Conservation (phyloP, 176 grass and related monocot genomes). For the Avena eriantha region DNA sequence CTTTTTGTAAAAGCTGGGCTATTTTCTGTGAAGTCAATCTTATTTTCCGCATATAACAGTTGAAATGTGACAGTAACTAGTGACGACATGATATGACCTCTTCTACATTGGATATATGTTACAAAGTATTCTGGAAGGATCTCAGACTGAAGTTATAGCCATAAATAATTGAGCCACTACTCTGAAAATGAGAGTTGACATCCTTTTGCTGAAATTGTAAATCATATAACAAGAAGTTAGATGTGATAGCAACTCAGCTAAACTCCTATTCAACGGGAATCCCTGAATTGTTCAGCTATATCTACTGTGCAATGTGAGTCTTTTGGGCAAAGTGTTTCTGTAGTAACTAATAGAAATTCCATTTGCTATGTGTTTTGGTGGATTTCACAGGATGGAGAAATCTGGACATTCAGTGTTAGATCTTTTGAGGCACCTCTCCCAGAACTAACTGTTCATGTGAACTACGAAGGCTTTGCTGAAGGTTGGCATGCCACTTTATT, state of each 20-base stretch:
- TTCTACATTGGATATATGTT: background rate
- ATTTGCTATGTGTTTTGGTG: slow-evolving; percentile 12
- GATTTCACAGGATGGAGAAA: slow-evolving; percentile 91
- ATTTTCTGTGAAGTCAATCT: slow-evolving; percentile 12
- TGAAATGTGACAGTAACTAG: slow-evolving; percentile 11
- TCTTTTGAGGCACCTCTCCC: slow-evolving; percentile 83
- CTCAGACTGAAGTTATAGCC: background rate
- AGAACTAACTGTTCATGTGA: slow-evolving; percentile 86
- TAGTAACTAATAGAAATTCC: slow-evolving; percentile 12
- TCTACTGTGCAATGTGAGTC: background rate
- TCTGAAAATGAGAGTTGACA: slow-evolving; percentile 7
- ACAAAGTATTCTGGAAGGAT: background rate
- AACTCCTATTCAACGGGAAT: background rate
- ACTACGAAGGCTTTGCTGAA: slow-evolving; percentile 98
- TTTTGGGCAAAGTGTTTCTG: background rate
- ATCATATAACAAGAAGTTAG: background rate
- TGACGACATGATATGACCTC: slow-evolving; percentile 10
- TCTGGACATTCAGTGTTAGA: slow-evolving; percentile 98
- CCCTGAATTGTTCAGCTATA: slow-evolving; percentile 8
- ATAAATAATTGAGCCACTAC: background rate
- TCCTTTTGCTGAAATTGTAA: background rate
- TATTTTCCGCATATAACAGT: background rate
- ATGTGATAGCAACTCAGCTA: background rate
- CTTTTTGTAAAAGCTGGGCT: background rate
- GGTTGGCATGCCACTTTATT: slow-evolving; percentile 53